Base-by-base conservation (phyloP, 306 rosid species). In the Oxytropis ochrocephala region DNA sequence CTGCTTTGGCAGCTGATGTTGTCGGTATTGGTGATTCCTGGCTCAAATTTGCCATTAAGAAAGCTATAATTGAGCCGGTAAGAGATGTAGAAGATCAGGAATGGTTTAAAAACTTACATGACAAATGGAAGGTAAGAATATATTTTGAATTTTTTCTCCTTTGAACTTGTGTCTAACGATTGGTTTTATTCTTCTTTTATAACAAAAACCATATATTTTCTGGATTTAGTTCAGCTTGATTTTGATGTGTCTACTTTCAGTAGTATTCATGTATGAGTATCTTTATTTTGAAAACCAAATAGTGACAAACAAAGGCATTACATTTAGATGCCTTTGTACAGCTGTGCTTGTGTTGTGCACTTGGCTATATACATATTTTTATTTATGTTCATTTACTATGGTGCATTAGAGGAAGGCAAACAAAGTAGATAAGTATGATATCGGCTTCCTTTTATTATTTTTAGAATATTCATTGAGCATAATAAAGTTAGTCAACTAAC, bases 11-110 rank as follows among this genome's bases (percentile, higher is more conserved):
- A 21, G 93, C 97, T 61, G 98, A 93, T 80, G 50, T 84, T 77
- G 87, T 90, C 27, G 79, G 90, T 70, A 75, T 92, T 47, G 96
- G 98, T 11, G 98, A 92, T 79, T 90, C 98, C 33, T 92, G 98
- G 98, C 93, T 92, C 69, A 79, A 81, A 73, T 65, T 64, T 79
- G 87, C 96, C 67, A 83, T 92, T 36, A 75, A 69, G 19, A 85
- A 86, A 73, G 88, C 84, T 66, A 41, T 88, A 73, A 82, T 93
- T 78, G 85, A 93, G 79, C 91, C 96, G 68, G 79, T 90, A 24
- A 78, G 78, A 21, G 91, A 82, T 54, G 89, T 81, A 36, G 97
- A 90, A 73, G 87, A 86, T 69, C 94, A 88, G 79, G 97, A 93
- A 60, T 93, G 98, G 98, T 90, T 82, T 82, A 86, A 82, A 80